Evolutionary conservation across 2,329 filamentous ascomycete genomes (phyloP).

Genomic region (Cadophora malorum): DNA sequence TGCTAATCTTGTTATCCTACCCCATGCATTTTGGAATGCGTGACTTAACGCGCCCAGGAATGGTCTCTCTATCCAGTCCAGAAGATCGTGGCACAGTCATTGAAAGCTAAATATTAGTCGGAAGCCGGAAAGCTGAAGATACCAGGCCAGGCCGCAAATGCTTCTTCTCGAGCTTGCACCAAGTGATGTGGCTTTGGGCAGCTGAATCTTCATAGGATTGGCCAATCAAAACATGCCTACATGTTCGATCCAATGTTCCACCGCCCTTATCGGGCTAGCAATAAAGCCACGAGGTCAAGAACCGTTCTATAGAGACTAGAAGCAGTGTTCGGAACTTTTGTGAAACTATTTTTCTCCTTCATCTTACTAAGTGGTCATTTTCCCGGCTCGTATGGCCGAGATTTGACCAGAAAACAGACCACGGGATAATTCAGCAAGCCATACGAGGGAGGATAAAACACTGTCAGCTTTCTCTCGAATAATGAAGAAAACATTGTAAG

Average conservation of each 20-base stretch:
- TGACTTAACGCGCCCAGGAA: too few relatives aligned
- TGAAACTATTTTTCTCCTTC: neutral
- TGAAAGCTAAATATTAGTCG: neutral
- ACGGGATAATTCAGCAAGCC: too few relatives aligned
- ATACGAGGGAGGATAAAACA: too few relatives aligned
- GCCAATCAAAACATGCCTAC: neutral
- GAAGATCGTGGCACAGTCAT: neutral
- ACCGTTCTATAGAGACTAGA: neutral
- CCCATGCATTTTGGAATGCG: too few relatives aligned
- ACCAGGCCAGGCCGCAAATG: slow-evolving; percentile 14
- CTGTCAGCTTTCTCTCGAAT: neutral
- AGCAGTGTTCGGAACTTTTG: neutral
- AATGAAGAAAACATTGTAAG: neutral
- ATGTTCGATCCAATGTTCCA: neutral
- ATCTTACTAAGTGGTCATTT: neutral
- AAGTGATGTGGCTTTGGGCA: slow-evolving; percentile 4
- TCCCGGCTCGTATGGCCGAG: neutral
- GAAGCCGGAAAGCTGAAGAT: neutral
- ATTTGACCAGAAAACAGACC: neutral
- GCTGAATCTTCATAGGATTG: slow-evolving; percentile 1
- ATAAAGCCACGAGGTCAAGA: neutral
- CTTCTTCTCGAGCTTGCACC: neutral
- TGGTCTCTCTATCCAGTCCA: neutral
- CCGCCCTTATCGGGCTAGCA: neutral
- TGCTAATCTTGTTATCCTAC: too few relatives aligned